Base-by-base conservation (phyloP, 192 early-diverging fungal genomes). In the Coemansia sp. region DNA sequence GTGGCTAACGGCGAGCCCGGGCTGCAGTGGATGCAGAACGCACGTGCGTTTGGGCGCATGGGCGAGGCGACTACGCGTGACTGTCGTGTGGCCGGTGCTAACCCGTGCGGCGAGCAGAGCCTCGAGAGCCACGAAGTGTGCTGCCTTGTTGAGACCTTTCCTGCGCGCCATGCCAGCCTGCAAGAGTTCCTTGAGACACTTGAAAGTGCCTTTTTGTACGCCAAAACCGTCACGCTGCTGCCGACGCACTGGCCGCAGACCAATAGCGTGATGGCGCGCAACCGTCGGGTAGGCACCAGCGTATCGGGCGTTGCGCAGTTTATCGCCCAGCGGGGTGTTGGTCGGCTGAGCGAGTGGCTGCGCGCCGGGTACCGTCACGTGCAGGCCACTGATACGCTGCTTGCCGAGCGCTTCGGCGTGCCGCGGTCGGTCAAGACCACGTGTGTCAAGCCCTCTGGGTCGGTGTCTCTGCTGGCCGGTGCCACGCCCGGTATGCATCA, bases 401-500 rank as follows among this genome's bases (percentile, higher is more conserved):
- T 81, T 11, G 73, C 74, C 9, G 75, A 81, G 53, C 55, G 51
- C 55, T 55, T 81, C 27, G 64, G 71, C 21, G 56, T 81, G 23
- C 76, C 76, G 0, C 27, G 24, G 44, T 74, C 71, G n/a, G 68
- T 81, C 48, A 81, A 81, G 37, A 74, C 71, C 1, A 81, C 80
- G 9, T 74, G 62, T 38, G 63, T 81, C 50, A 81, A 81, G 51
- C 80, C 80, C 21, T 69, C 66, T 0, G 80, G 80, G 6, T 66
- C 80, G 0, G 80, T 81, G 52, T 78, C 75, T 21, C 55, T 81
- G 14, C 45, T 81, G 21, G 80, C 80, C 9, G 80, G 80, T 50
- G 73, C 78, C 3, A 81, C 80, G 0, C 80, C 80, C 9, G 80
- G 80, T 10, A 81, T 81, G 75, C 80, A 81, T 52, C 79, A 81